Percentiles rank a stretch among this genome's conserved stretches.
Evolutionary conservation across 495 filamentous ascomycete species (phyloP).

Genomic region (Entonaema liquescens): DNA sequence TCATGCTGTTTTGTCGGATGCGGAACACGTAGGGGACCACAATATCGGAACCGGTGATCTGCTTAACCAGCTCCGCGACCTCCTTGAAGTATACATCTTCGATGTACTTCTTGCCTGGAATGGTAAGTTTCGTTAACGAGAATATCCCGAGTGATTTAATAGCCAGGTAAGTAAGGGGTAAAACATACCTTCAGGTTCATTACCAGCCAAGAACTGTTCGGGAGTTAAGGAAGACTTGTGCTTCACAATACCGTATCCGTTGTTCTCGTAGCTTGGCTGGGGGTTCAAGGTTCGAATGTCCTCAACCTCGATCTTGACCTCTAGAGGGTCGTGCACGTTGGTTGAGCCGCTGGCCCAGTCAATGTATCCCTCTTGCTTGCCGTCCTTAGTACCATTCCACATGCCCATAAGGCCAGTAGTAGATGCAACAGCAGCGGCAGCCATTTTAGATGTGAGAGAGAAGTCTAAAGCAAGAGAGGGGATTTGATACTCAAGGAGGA

Average conservation of each 20-base stretch:
- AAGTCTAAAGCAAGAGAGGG: background rate
- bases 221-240: conserved; percentile 42
- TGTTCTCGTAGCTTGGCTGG: conserved; percentile 33
- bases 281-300: conserved; percentile 41
- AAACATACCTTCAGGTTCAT: conserved; percentile 40
- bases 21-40: conserved; percentile 45
- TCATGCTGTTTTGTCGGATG: conserved; percentile 44
- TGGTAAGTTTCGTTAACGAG: conserved; percentile 2
- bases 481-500: conserved; percentile 7
- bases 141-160: background rate
- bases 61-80: conserved; percentile 41
- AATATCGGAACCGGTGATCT: conserved; percentile 40
- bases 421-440: conserved; percentile 41
- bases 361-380: conserved; percentile 36
- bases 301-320: conserved; percentile 42
- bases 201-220: conserved; percentile 44
- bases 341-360: conserved; percentile 41
- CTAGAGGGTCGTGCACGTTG: conserved; percentile 39
- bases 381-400: conserved; percentile 45
- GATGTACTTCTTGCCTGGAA: conserved; percentile 40
- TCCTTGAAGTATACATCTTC: conserved; percentile 45
- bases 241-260: conserved; percentile 44
- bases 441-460: conserved; percentile 24
- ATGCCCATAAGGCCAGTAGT: conserved; percentile 46
- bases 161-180: background rate